Base-by-base conservation (phyloP, 176 grass and related monocot species). In the Eremochloa ophiuroides region DNA sequence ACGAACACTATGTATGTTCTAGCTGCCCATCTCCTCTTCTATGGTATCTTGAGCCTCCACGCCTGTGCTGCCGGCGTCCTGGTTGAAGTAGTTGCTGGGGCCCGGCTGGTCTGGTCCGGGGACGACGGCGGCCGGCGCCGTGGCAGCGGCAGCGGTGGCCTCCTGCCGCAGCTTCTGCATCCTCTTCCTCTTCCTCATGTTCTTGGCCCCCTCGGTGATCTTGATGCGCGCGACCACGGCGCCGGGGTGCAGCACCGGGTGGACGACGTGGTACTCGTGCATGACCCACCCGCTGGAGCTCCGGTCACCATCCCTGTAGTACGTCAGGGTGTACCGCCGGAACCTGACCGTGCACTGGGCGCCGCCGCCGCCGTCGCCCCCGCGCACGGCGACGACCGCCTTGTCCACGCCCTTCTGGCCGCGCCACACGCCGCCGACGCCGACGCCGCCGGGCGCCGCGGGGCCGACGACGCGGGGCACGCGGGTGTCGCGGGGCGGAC, bases 171-270 rank as follows among this genome's bases (percentile, higher is more conserved):
- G 10, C 38, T 3, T 39, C 80, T 0, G 27, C n/a, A n/a, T n/a
- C n/a, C n/a, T n/a, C 10, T 10, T 1, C 51, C 20, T 55, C 51
- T n/a, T 51, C 0, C 17, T 18, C 48, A 22, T 7, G 69, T 59
- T 68, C 40, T 62, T 83, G 44, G 0, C 2, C 39, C 0, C 47
- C 11, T 46, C 27, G n/a, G 74, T 14, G 53, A 61, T 6, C 65
- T 37, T 78, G 83, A 79, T 10, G 33, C 83, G 83, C 23, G 17
- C 30, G 30, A 85, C 22, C 17, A 85, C 66, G 41, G 26, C 61
- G 66, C 12, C 17, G 4, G 75, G 17, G 34, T 12, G 82, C 35
- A 13, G 27, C 50, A 3, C 43, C 51, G 51, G 34, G 14, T 10
- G 44, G 75, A 76, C 44, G 51, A 55, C 51, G 2, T 84, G 30